A percentile compares a stretch with the other conserved stretches of the same genome.
Conservation (phyloP, 1,139 yeast genomes). For the Geotrichum reessii region DNA sequence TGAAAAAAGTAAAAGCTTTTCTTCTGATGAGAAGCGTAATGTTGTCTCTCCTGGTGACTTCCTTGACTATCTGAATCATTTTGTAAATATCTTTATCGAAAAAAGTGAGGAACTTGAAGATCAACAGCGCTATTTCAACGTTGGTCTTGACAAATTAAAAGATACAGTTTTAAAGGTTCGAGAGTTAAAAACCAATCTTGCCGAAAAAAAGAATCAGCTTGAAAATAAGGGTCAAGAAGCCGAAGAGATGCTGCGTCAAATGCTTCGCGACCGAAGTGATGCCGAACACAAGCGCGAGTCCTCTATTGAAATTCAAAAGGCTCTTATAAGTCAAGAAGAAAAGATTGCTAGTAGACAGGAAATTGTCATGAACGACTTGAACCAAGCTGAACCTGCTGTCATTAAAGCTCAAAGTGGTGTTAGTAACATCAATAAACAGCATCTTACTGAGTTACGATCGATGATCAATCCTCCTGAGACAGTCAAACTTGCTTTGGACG, state of each 20-base stretch:
- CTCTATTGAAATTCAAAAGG: conserved; percentile 68
- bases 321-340: conserved; percentile 61
- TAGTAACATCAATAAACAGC: conserved; percentile 85
- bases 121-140: conserved; percentile 63
- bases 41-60: conserved; percentile 53
- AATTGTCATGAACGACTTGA: conserved; percentile 58
- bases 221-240: conserved; percentile 62
- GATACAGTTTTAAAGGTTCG: conserved; percentile 75
- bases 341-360: conserved; percentile 53
- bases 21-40: conserved; percentile 1
- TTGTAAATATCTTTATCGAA: conserved; percentile 41
- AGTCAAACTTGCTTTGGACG: conserved; percentile 78
- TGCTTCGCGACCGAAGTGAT: conserved; percentile 86
- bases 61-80: conserved; percentile 48
- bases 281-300: conserved; percentile 89
- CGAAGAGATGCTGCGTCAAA: conserved; percentile 59
- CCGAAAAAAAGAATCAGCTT: conserved; percentile 49
- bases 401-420: conserved; percentile 82
- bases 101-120: conserved; percentile 53
- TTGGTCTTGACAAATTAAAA: conserved; percentile 67
- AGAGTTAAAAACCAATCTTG: conserved; percentile 50
- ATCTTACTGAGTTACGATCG: conserved; percentile 80
- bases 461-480: conserved; percentile 90
- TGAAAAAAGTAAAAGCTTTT: conserved; percentile 1
- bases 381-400: conserved; percentile 77